Base-by-base conservation (phyloP, 1,284 basidiomycete genomes). In the Melanopsichium pennsylvanicum region DNA sequence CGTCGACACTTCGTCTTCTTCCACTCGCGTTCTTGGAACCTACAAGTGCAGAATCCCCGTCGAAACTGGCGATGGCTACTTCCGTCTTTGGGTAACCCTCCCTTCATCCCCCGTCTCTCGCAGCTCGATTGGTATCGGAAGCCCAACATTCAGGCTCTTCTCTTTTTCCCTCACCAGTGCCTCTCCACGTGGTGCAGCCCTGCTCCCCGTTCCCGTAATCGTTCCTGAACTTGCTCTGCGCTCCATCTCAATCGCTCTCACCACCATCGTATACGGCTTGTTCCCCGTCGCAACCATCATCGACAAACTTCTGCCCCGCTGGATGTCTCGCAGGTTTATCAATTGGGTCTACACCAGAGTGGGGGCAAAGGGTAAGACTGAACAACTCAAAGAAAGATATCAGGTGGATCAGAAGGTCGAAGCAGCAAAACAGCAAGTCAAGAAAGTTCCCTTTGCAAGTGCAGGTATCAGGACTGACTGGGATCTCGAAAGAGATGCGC, bases 11-110 rank as follows among this genome's bases (percentile, higher is more conserved):
- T 18, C 51, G 15, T 38, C 46, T 15, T 50, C 50, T 22, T 47
- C 54, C 2, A 58, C 57, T 0, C 43, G 59, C 16, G 68, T 58
- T 4, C 38, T 72, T 5, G 60, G 55, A 18, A 75, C 74, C 6
- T 63, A 54, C 51, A 57, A 64, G 12, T 68, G 68, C 16, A 57
- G 74, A 9, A 48, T 75, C 34, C 74, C 74, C 13, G 72, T 67
- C 38, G 45, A 43, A 18, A 56, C 59, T 4, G 72, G 72, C 16
- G 74, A 75, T 27, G 74, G 74, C 34, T 75, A 75, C 60, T 75
- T 75, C 50, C 58, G 71, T 1, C 40, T 75, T 40, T 58, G 50
- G 52, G 44, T 68, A 37, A 64, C 52, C 21, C 22, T 72, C 21
- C 63, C 57, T 13, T 68, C n/a, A n/a, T n/a, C 69, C 0, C 49